Base-by-base conservation (phyloP, 768 basidiomycete species). In the Clitopilus hobsonii region DNA sequence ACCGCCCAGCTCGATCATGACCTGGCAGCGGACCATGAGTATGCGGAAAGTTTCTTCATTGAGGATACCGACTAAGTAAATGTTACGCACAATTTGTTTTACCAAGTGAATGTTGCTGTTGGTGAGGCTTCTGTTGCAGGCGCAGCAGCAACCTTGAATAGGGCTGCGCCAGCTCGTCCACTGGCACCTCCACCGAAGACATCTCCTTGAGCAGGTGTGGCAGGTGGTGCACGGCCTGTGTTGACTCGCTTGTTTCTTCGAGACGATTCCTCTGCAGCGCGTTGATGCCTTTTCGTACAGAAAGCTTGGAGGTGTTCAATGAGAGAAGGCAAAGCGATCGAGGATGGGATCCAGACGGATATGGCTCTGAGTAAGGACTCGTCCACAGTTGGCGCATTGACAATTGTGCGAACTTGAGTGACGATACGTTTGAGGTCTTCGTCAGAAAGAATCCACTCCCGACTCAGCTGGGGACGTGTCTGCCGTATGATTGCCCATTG, bases 11-110 rank as follows among this genome's bases (percentile, higher is more conserved):
- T 32, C 16, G 30, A 32, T 32, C 30, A 32, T 16, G 30, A 32
- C 30, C 30, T 32, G 8, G 16, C 8, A 7, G 8, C 16, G 7
- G 30, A 32, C 30, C 30, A 32, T 7, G 30, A 32, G 16, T 32
- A 7, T 16, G 8, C 30, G 16, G 30, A 32, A 7, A 32, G 30
- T 16, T 16, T 16, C 7, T 32, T 32, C 16, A 7, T 32, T 7
- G 30, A 32, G 30, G 16, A 59, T 49, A 45, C 56, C 55, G 48
- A 29, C 54, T 54, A 32, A 52, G 10, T 27, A 23, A 58, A 47
- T 38, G 16, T 22, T 38, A 49, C 36, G 56, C n/a, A n/a, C n/a
- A n/a, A n/a, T n/a, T n/a, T n/a, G n/a, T n/a, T n/a, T n/a, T n/a
- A n/a, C n/a, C n/a, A n/a, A n/a, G n/a, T n/a, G n/a, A n/a, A n/a